Conservation (phyloP, 306 rosid species). For the Sindora glabra region DNA sequence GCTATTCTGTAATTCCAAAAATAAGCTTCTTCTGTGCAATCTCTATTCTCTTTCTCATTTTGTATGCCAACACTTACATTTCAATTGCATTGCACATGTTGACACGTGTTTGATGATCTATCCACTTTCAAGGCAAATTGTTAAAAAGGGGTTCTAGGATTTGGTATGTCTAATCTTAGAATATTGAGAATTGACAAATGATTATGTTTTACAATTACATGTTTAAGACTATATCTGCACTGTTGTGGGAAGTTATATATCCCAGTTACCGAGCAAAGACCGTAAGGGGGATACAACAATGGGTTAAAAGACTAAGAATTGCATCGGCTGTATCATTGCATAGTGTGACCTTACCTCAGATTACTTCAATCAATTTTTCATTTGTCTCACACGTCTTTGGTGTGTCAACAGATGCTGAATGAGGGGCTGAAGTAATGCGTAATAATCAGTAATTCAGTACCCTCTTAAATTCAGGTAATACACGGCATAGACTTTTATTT, state of each 20-base stretch:
- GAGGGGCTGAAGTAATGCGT: background rate
- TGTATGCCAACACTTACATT: background rate
- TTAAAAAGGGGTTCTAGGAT: no score
- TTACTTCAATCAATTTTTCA: no score
- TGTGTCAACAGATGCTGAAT: slow-evolving; percentile 38
- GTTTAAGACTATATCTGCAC: background rate
- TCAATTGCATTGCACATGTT: background rate
- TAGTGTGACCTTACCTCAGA: no score
- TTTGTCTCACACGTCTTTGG: slow-evolving; percentile 1
- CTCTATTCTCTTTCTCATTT: background rate
- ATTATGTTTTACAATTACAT: background rate
- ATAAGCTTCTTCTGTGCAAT: background rate
- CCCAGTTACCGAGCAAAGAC: no score
- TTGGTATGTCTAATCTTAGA: background rate
- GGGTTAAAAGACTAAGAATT: no score
- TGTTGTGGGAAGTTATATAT: no score
- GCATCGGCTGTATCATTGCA: background rate
- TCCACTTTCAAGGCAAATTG: no score
- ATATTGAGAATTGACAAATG: background rate
- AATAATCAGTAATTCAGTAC: no score
- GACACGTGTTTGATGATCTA: no score
- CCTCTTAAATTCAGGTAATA: slow-evolving; percentile 36
- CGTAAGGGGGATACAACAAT: background rate
- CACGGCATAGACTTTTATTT: background rate
- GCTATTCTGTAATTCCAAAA: background rate